Evolutionary conservation across 768 basidiomycete genomes (phyloP), one percentile per base, ranked within the genome.

Genomic region (Mrakia hoshinonis): DNA sequence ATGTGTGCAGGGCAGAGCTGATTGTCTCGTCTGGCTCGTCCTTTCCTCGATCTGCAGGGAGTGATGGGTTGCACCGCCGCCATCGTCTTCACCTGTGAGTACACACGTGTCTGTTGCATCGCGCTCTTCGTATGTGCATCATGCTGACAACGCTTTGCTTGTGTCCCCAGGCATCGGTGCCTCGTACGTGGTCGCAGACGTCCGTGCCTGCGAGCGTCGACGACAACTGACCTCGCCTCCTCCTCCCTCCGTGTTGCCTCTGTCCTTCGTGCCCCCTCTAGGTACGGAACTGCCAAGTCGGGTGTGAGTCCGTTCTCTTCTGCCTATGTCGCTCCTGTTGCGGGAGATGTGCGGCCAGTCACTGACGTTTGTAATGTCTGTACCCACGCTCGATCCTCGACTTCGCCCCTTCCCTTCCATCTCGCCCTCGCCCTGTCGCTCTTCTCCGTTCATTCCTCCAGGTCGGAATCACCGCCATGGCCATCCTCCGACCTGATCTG

Each of bases 281-380:
- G 92, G 83, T 98, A 99, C 83, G 96, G 96, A 74, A 98, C 95
- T 58, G 93, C 96, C 79, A 99, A 98, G 83, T 96, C 96, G 76
- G 96, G 96, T 78, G 96, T 82, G 63, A 77, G 78, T 72, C 24
- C 34, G 7, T 66, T 39, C 46, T 20, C 60, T 36, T 29, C 22
- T 15, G 13, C 4, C 38, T 39, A 10, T n/a, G 29, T 22, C 1
- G 36, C 12, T 29, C 26, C 3, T 46, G n/a, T 39, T 22, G 4
- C n/a, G 31, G 13, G 9, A n/a, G 15, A 4, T 39, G 18, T 69
- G 52, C 52, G 70, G 47, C 70, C 29, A 18, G 3, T 34, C 34
- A 10, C 15, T 66, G 39, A 13, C 4, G 13, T 29, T 34, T 22
- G 13, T 22, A n/a, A 34, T 48, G n/a, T 24, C 31, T 34, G 2